Conservation (phyloP, 1,284 basidiomycete genomes). For the Apiotrichum montevideense region DNA sequence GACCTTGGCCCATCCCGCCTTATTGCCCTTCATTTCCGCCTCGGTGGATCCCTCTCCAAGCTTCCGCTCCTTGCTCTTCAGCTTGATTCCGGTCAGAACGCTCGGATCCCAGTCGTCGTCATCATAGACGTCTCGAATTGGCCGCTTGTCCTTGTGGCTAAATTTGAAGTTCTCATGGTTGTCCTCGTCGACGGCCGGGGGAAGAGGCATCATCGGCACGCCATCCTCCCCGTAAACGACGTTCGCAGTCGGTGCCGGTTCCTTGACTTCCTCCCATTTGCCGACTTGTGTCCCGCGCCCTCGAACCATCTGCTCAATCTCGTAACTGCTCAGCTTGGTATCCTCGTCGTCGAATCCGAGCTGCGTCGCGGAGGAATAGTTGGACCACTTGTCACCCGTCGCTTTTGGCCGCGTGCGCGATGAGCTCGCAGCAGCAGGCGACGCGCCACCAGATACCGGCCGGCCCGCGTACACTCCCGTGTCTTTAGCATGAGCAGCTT, state of each 20-base stretch:
- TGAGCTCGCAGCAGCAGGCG: not conserved
- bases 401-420: not conserved
- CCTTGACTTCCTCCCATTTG: slow-evolving; percentile 70
- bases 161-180: slow-evolving; percentile 33
- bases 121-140: slow-evolving; percentile 33
- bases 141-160: slow-evolving; percentile 23
- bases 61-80: slow-evolving; percentile 34
- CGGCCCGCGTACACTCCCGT: slow-evolving; percentile 8
- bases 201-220: not conserved
- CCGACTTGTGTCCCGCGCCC: slow-evolving; percentile 68
- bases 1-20: slow-evolving; percentile 3
- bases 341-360: slow-evolving; percentile 73
- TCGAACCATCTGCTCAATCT: slow-evolving; percentile 56
- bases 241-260: not conserved
- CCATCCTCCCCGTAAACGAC: slow-evolving; percentile 4
- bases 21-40: not conserved
- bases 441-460: not conserved
- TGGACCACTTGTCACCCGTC: slow-evolving; percentile 63
- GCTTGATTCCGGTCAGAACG: slow-evolving; percentile 26
- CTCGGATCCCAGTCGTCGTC: slow-evolving; percentile 41
- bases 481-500: slow-evolving; percentile 20
- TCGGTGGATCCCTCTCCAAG: slow-evolving; percentile 21
- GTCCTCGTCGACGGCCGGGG: slow-evolving; percentile 15
- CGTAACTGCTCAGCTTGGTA: slow-evolving; percentile 44
- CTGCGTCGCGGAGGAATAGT: slow-evolving; percentile 80